Conservation (phyloP, 768 basidiomycete genomes). For the Tulasnella sp. region DNA sequence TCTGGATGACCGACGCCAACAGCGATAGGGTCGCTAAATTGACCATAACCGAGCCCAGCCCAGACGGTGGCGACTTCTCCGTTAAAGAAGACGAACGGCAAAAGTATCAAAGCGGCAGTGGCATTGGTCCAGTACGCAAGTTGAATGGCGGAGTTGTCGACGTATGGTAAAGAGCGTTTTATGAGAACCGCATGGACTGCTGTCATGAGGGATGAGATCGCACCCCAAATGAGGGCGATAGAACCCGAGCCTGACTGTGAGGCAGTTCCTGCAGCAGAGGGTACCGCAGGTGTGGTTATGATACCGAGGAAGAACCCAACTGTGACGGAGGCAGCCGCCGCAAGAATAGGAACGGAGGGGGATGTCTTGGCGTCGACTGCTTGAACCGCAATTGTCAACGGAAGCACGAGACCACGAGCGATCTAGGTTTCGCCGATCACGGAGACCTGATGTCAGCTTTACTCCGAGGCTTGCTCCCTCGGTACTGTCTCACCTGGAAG, state of each 20-base stretch:
- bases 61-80: constrained; percentile 36
- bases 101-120: constrained; percentile 51
- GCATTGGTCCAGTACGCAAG: constrained; percentile 72
- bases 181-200: constrained; percentile 66
- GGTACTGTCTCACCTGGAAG: constrained; percentile 45
- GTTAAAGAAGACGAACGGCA: constrained; percentile 47
- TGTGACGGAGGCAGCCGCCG: constrained; percentile 53
- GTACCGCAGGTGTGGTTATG: constrained; percentile 26
- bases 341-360: constrained; percentile 44
- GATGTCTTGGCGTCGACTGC: constrained; percentile 42
- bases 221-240: constrained; percentile 44
- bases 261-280: constrained; percentile 32
- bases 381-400: constrained; percentile 67
- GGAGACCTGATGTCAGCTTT: background rate
- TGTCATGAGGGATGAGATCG: constrained; percentile 63
- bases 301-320: constrained; percentile 70
- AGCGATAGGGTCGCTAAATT: background rate
- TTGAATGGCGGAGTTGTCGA: constrained; percentile 59
- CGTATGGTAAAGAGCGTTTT: constrained; percentile 55
- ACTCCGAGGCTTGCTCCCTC: background rate
- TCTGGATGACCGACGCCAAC: background rate
- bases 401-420: constrained; percentile 72
- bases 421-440: constrained; percentile 36
- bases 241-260: constrained; percentile 32
- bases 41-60: constrained; percentile 20